Percentiles rank a stretch among this genome's conserved stretches.
Evolutionary conservation across 2,329 filamentous ascomycete genomes (phyloP).

Genomic region (Alternaria viburni): DNA sequence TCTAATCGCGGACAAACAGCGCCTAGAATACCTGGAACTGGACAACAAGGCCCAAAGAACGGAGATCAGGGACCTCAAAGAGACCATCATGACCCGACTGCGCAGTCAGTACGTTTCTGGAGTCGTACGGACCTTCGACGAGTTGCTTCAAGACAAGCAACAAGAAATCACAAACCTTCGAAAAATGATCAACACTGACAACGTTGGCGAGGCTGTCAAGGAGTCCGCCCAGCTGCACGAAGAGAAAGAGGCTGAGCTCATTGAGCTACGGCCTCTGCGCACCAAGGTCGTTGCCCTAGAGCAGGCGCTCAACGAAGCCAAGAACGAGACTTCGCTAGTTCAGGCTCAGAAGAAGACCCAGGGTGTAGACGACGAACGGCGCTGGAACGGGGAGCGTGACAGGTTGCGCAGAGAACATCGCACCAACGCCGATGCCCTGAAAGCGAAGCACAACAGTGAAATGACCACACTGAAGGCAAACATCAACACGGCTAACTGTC

Average conservation of each 20-base stretch:
- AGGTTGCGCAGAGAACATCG: not conserved
- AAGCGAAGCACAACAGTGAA: not conserved
- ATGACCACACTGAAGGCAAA: not conserved
- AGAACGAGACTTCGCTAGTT: not conserved
- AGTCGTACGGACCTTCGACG: not conserved
- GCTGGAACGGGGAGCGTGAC: not conserved
- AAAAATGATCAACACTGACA: not conserved
- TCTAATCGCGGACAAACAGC: not conserved
- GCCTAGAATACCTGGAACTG: not conserved
- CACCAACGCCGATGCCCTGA: not conserved
- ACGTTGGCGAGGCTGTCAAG: not conserved
- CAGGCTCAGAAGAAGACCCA: slow-evolving; percentile 1
- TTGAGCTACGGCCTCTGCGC: not conserved
- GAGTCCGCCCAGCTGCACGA: not conserved
- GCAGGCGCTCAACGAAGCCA: not conserved
- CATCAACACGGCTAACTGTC: not conserved
- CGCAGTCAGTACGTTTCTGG: not conserved
- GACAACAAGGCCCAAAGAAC: not conserved
- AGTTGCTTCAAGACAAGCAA: not conserved
- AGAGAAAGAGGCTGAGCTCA: not conserved
- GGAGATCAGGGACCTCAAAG: not conserved
- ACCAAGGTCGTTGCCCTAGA: not conserved
- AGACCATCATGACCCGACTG: not conserved
- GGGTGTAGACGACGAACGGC: not conserved
- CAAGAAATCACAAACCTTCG: not conserved